Evolutionary conservation across 2,329 filamentous ascomycete species (phyloP).

Genomic region (Colletotrichum theobromicola): DNA sequence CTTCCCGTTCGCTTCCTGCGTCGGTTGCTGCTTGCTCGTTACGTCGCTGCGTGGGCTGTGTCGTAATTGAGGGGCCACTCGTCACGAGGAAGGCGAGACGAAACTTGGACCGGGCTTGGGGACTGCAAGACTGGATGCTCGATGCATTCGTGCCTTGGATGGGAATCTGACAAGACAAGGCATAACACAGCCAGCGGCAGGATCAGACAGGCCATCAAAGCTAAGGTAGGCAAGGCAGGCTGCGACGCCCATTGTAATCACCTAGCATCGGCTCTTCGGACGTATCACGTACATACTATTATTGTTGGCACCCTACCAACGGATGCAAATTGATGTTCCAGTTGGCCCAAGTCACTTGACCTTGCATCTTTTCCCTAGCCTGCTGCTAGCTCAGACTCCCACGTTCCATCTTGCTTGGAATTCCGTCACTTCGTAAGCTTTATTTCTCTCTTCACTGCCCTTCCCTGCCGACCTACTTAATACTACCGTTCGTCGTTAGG

Average conservation of each 20-base stretch:
- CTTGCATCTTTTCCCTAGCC: neutral
- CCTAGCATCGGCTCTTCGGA: neutral
- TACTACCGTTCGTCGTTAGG: neutral
- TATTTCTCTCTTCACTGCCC: neutral
- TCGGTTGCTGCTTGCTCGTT: neutral
- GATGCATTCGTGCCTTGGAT: neutral
- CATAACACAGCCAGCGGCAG: neutral
- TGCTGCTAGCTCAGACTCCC: neutral
- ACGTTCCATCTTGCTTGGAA: slow-evolving; percentile 12
- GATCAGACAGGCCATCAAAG: neutral
- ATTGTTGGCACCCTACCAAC: neutral
- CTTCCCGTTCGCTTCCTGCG: neutral
- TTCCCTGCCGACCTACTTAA: neutral
- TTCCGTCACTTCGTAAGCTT: neutral
- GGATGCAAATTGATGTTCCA: neutral
- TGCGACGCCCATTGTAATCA: neutral
- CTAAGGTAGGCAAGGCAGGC: neutral
- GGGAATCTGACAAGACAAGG: neutral
- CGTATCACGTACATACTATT: neutral
- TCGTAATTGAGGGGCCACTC: neutral
- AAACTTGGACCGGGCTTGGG: neutral
- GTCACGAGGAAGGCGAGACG: neutral
- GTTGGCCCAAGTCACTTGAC: neutral
- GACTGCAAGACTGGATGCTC: neutral
- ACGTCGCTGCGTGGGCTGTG: neutral